Evolutionary conservation across 768 basidiomycete genomes (phyloP), one percentile per base, ranked within the genome.

Genomic region (Lactifluus echinatus): DNA sequence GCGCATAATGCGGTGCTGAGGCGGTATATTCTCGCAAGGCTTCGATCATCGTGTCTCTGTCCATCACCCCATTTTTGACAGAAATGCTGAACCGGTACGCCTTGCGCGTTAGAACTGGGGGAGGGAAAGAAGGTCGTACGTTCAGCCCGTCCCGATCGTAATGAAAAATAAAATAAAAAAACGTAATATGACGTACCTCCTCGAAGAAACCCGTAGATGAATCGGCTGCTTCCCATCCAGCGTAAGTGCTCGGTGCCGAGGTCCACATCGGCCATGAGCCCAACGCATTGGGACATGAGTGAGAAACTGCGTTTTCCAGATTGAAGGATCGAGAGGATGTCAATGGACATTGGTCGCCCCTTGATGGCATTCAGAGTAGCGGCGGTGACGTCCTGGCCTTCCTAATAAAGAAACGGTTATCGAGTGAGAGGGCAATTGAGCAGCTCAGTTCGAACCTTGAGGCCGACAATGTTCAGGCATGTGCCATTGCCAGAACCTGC

Each of bases 211-310:
- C 92, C 92, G 57, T 80, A 72, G 29, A 85, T 67, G 68, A 94
- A 94, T 8, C 92, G 84, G 12, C 77, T 73, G 65, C 85, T 86
- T 10, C 92, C 92, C 84, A 94, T 84, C 85, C 87, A 93, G 8
- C 90, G 80, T 40, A 93, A 70, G 64, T 89, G 73, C 58, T 93
- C 91, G 1, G 92, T 94, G 54, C 86, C 86, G 44, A 89, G 71
- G 70, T 93, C 91, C 39, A 91, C 57, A 60, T 93, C 89, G 2
- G 92, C 89, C 82, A 92, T 87, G 31, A 94, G 74, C 2, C 92
- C 92, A 21, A 89, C 66, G 2, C 84, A 78, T 71, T 92, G 89
- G 0, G 87, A 83, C 82, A 93, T 84, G 74, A 89, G 93, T 14
- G 88, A 89, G 65, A 88, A 75, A 2, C 74, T 75, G 7, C 79